Base-by-base conservation (phyloP, 148 eudicot genomes). In the Nepenthes mirabilis region DNA sequence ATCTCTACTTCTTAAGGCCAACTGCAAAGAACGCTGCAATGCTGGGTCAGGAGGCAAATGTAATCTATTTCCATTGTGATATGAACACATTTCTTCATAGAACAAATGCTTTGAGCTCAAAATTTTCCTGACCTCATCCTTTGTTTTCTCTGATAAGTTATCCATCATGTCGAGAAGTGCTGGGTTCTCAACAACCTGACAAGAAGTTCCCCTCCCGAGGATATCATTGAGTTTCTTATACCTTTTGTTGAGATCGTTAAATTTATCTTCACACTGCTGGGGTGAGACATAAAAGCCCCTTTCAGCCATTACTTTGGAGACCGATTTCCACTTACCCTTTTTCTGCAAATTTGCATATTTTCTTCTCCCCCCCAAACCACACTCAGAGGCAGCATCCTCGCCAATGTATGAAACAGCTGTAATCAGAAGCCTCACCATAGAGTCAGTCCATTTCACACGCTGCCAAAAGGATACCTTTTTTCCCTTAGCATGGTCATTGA, bases 41-140 rank as follows among this genome's bases (percentile, higher is more conserved):
- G 86, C 93, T 37, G 81, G 85, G 59, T 89, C 97, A 77, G 75
- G 90, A 12, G 97, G 97, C 53, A 89, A 78, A 65, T 80, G 87
- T 52, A 89, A 61, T 47, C 88, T 68, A 65, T 89, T 89, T 37
- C 75, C 74, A 40, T 89, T 86, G 73, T 86, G 90, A 63, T 83
- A 89, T 12, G 97, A 89, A 61, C 97, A 89, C 97, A 88, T 84
- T 67, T 85, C 97, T 67, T 89, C 97, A 47, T 89, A 85, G 60
- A 83, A 87, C 72, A 89, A 78, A 47, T 89, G 97, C 69, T 89
- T 89, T 33, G 97, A 86, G 74, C 87, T 89, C 66, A 89, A 56
- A 48, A 89, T 86, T 65, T 81, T 89, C 64, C 83, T 77, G 32
- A 86, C 97, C 66, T 89, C 97, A 33, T 85, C 93, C 57, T 89